Conservation (phyloP, 768 basidiomycete species). For the Termitomyces sp. region DNA sequence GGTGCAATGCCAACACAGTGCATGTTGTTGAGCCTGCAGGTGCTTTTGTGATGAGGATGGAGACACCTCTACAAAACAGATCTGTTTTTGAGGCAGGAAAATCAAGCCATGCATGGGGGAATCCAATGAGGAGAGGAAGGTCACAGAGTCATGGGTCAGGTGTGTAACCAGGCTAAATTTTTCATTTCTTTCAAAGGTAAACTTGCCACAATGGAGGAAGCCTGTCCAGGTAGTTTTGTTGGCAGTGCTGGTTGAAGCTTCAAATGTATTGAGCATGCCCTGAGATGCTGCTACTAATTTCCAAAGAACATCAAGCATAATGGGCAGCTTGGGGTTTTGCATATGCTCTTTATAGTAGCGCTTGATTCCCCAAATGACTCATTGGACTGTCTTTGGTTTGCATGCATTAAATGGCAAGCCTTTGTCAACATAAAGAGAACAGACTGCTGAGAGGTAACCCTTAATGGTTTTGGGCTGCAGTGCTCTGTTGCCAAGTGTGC, state of each 20-base stretch:
- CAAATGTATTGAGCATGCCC: background rate
- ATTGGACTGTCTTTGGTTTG: background rate
- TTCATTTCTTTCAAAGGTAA: background rate
- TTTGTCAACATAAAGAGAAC: too few relatives aligned
- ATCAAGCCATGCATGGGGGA: background rate
- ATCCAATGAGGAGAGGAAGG: background rate
- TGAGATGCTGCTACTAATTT: background rate
- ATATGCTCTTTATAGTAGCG: background rate
- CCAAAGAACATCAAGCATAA: background rate
- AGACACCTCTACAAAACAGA: too few relatives aligned
- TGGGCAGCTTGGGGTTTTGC: conserved; percentile 12
- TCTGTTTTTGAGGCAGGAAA: background rate
- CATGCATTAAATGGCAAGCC: background rate
- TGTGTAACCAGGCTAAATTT: too few relatives aligned
- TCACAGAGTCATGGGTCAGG: background rate
- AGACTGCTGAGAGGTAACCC: background rate
- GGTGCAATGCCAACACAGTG: background rate
- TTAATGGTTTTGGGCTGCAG: too few relatives aligned
- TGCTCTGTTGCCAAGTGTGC: too few relatives aligned
- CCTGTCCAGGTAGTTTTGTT: background rate
- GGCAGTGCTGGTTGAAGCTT: background rate
- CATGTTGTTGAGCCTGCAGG: background rate
- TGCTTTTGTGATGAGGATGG: background rate
- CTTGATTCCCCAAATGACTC: background rate
- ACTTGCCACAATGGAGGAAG: conserved; percentile 16